Evolutionary conservation across 192 early-diverging fungal species (phyloP).

Genomic region (Coemansia sp.): DNA sequence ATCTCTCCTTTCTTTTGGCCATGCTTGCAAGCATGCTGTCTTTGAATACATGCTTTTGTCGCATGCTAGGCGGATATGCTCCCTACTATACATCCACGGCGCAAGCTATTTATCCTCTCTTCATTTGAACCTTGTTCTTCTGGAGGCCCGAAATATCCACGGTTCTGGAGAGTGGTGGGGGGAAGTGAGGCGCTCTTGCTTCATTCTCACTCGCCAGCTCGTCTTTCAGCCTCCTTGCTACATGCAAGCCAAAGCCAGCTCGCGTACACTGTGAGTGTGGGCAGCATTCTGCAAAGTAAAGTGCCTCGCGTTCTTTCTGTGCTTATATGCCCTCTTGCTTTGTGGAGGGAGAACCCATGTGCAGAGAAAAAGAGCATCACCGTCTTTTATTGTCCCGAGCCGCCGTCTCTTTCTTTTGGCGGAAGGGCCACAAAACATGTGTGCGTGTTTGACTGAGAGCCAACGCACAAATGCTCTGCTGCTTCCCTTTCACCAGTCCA

Average conservation of each 20-base stretch:
- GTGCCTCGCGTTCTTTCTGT: conserved; percentile 7
- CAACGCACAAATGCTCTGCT: neutral
- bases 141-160: neutral
- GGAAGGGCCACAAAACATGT: neutral
- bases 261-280: neutral
- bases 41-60: neutral
- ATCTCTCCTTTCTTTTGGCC: neutral
- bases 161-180: neutral
- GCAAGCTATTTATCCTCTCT: neutral
- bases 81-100: too few species aligned
- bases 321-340: conserved; percentile 10
- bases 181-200: neutral
- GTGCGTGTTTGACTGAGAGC: neutral
- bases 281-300: conserved; percentile 5
- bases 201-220: neutral
- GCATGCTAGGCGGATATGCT: too few species aligned
- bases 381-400: neutral
- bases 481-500: neutral
- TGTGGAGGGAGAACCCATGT: conserved; percentile 11
- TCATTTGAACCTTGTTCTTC: neutral
- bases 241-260: neutral
- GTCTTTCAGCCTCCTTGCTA: neutral
- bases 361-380: neutral
- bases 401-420: neutral
- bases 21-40: neutral